Evolutionary conservation across 2,329 filamentous ascomycete genomes (phyloP).

Genomic region (Zasmidium angulare): DNA sequence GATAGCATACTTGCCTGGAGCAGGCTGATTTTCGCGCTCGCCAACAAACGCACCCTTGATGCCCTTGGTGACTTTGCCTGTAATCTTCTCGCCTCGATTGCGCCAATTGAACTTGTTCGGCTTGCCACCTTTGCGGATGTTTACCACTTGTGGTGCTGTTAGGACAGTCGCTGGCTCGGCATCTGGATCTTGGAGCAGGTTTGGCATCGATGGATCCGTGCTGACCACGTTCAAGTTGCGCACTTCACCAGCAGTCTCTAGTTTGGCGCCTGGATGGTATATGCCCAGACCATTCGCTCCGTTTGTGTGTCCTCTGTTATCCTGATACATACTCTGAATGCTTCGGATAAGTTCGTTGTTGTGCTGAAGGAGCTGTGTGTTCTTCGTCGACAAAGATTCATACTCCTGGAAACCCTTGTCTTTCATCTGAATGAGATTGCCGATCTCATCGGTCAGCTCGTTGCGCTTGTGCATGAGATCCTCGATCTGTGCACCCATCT

Average conservation of each 20-base stretch:
- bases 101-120: conserved; percentile 99
- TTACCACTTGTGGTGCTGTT: conserved; percentile 86
- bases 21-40: conserved; percentile 23
- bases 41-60: conserved; percentile 84
- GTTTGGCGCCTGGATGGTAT: conserved; percentile 40
- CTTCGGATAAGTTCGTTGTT: conserved; percentile 94
- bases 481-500: conserved; percentile 72
- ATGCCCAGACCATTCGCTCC: conserved; percentile 63
- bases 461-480: conserved; percentile 87
- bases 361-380: conserved; percentile 88
- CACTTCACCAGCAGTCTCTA: conserved; percentile 40
- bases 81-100: conserved; percentile 89
- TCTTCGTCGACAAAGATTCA: conserved; percentile 90
- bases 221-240: conserved; percentile 36
- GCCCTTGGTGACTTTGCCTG: conserved; percentile 90
- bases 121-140: conserved; percentile 82
- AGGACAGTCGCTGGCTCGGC: conserved; percentile 59
- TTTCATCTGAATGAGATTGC: conserved; percentile 77
- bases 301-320: conserved; percentile 52
- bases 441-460: conserved; percentile 79
- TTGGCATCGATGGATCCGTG: conserved; percentile 40
- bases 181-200: conserved; percentile 60
- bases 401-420: conserved; percentile 94
- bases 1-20: conserved; percentile 29
- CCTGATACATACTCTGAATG: conserved; percentile 90